phyloP scores from a whole-genome alignment of 108 stramenopile genomes.

The Aurantiochytrium sp. region DNA sequence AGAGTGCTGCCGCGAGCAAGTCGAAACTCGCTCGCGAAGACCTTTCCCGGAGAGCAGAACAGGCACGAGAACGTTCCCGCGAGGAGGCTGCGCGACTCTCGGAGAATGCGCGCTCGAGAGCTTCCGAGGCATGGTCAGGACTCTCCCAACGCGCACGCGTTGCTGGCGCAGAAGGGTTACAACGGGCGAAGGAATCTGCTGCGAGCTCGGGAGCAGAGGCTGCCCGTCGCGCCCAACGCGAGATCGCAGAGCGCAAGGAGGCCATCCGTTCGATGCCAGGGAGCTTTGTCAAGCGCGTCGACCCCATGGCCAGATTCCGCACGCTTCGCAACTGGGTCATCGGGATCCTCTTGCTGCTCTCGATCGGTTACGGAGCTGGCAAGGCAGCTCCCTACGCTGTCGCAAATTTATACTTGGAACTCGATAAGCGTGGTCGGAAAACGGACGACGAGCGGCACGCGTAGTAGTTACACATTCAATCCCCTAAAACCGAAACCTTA shows the following conservation, averaged over 20 bases:
- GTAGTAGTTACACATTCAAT: too few species aligned
- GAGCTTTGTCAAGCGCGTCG: neutral
- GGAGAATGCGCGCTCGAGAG: neutral
- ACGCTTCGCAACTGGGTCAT: neutral
- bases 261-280: neutral
- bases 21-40: neutral
- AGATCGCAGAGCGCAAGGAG: neutral
- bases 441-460: too few species aligned
- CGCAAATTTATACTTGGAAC: neutral
- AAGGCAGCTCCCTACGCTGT: neutral
- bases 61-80: neutral
- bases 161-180: neutral
- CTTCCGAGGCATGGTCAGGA: neutral
- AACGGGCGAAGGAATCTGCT: neutral
- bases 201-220: neutral
- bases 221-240: neutral
- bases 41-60: neutral
- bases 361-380: neutral
- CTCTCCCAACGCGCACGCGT: neutral
- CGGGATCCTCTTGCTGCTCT: neutral
- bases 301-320: neutral
- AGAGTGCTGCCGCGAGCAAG: neutral
- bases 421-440: neutral
- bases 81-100: neutral
- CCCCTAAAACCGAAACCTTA: too few species aligned